phyloP scores from a whole-genome alignment of 108 stramenopile species.

The Cyclotella baltica region DNA sequence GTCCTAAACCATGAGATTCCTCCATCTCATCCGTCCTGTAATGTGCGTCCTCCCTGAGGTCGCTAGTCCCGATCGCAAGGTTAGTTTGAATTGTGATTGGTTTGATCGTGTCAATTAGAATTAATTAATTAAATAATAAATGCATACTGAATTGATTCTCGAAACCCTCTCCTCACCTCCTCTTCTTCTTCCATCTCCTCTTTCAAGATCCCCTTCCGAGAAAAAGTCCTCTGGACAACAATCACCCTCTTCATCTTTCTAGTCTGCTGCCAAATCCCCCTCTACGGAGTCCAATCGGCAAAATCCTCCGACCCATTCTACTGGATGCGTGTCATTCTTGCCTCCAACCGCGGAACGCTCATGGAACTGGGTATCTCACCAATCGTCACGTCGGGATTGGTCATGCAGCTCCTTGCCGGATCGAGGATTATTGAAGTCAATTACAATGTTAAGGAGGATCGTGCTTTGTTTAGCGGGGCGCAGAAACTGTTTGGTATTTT shows the following conservation, averaged over 20 bases:
- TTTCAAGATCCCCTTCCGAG: slow-evolving; percentile 89
- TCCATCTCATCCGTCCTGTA: slow-evolving; percentile 97
- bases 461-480: slow-evolving; percentile 96
- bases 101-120: no score
- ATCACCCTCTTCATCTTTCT: slow-evolving; percentile 99
- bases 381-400: slow-evolving; percentile 94
- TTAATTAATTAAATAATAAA: not conserved
- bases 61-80: slow-evolving; percentile 96
- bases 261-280: slow-evolving; percentile 99
- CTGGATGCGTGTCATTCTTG: slow-evolving; percentile 99
- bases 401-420: slow-evolving; percentile 97
- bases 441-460: slow-evolving; percentile 98
- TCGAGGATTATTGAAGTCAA: slow-evolving; percentile 98
- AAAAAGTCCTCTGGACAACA: slow-evolving; percentile 99
- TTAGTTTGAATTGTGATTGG: slow-evolving; percentile 42
- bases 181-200: not conserved
- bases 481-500: slow-evolving; percentile 99
- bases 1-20: slow-evolving; percentile 89
- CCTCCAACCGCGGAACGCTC: slow-evolving; percentile 99
- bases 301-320: slow-evolving; percentile 99
- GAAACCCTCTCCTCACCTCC: not conserved
- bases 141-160: not conserved
- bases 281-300: slow-evolving; percentile 97
- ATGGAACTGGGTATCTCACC: slow-evolving; percentile 99
- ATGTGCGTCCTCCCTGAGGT: slow-evolving; percentile 99